Base-by-base conservation (phyloP, 2,329 filamentous ascomycete species). In the Alternaria panax region DNA sequence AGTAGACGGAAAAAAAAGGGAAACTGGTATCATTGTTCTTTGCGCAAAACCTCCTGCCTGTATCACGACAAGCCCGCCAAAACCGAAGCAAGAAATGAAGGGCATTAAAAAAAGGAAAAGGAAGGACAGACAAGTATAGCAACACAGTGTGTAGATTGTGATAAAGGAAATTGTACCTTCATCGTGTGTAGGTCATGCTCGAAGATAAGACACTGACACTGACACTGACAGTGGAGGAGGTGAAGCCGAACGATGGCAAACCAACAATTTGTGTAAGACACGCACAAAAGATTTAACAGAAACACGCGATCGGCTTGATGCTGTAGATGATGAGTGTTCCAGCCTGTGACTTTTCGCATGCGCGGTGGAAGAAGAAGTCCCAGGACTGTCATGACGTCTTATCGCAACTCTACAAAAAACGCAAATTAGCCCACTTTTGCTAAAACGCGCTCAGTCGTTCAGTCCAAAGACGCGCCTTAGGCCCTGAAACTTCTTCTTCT, bases 401-500 rank as follows among this genome's bases (percentile, higher is more conserved):
- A 22, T 30, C 24, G 27, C 9, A 46, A 30, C 20, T 60, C 50
- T 68, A 51, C n/a, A 52, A 36, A 42, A 52, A 36, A 42, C 58
- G 36, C 43, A 22, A 30, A 51, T 71, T 56, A 73, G 67, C 59
- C 24, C n/a, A n/a, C n/a, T n/a, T n/a, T n/a, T n/a, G 51, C 11
- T 22, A 51, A 57, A 40, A 56, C 54, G 46, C 36, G 34, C 51
- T 79, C 75, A 87, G 69, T 86, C 84, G 71, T 86, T 78, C 50
- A 88, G 74, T 48, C 83, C 81, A 77, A 92, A 90, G 75, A 90
- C 89, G 74, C 83, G 86, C 74, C 90, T 86, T 72, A 92, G 76
- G 54, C 82, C 79, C 41, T 84, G 83, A 76, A 92, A 92, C 77
- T 89, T 90, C 83, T 91, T 92, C 79, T 85, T 86, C 75, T 81